A percentile compares a stretch with the other conserved stretches of the same genome.
These are phyloP conservation scores for Micromonas commoda DNA, from an alignment of 139 green algal genomes.

Conservation along the genomic window DNA sequence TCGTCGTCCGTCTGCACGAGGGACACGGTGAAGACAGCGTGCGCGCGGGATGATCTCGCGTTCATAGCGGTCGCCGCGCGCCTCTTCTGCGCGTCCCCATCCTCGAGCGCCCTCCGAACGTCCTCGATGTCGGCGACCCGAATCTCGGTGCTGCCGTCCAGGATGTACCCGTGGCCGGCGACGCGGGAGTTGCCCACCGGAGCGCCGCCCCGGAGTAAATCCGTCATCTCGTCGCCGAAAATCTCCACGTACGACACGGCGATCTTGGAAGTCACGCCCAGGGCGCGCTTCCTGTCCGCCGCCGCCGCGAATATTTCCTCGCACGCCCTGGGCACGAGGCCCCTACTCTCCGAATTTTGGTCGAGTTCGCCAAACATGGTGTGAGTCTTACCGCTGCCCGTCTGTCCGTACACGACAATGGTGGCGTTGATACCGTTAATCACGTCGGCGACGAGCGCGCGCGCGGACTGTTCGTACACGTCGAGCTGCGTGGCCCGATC, in stretches of 20 bases:
- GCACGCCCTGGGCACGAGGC: slow-evolving; percentile 27
- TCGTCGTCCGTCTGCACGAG: slow-evolving; percentile 22
- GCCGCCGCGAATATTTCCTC: slow-evolving; percentile 23
- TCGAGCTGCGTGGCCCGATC: background rate
- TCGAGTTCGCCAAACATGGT: slow-evolving; percentile 36
- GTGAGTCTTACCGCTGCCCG: slow-evolving; percentile 31
- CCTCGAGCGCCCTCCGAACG: slow-evolving; percentile 5
- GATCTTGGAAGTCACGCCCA: slow-evolving; percentile 7
- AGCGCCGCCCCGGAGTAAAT: slow-evolving; percentile 9
- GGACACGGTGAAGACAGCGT: slow-evolving; percentile 23
- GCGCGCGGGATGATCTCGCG: slow-evolving; percentile 27
- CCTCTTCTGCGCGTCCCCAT: slow-evolving; percentile 32
- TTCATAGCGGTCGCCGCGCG: slow-evolving; percentile 34
- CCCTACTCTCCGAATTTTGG: background rate
- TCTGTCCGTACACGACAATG: slow-evolving; percentile 36
- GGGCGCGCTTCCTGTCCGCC: background rate
- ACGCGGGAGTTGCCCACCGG: slow-evolving; percentile 28
- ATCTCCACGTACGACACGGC: slow-evolving; percentile 31
- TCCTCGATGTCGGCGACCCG: background rate
- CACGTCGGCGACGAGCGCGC: background rate
- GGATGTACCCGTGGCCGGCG: slow-evolving; percentile 33
- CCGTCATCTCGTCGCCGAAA: slow-evolving; percentile 27
- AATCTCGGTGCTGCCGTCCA: slow-evolving; percentile 19
- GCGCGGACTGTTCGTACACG: background rate
- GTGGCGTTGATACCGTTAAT: slow-evolving; percentile 21